Conservation (phyloP, 495 filamentous ascomycete species). For the Neurospora africana region DNA sequence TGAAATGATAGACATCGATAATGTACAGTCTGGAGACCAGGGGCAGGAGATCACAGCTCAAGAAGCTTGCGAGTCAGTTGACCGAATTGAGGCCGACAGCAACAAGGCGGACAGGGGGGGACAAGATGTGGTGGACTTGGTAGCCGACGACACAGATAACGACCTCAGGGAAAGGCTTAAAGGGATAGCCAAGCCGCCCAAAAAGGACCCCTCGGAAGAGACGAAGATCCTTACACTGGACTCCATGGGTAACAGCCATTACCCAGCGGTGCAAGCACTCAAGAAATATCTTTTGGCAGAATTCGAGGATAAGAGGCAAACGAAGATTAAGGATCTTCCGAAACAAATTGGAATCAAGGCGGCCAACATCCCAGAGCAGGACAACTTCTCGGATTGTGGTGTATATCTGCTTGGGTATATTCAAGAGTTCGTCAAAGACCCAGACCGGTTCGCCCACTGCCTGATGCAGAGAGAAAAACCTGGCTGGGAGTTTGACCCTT, state of each 20-base stretch:
- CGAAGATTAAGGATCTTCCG: constrained; percentile 42
- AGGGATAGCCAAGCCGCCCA: constrained; percentile 9
- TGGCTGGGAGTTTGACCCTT: constrained; percentile 27
- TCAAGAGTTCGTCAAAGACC: constrained; percentile 63
- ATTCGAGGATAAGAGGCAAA: constrained; percentile 52
- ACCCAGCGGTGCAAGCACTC: constrained; percentile 49
- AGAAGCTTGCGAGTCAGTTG: neutral
- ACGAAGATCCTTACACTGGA: constrained; percentile 82
- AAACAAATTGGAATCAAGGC: constrained; percentile 56
- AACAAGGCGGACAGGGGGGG: neutral
- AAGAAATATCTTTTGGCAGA: constrained; percentile 71
- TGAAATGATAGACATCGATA: neutral
- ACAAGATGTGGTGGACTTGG: neutral
- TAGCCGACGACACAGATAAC: neutral
- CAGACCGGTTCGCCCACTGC: constrained; percentile 45
- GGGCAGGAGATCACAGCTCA: neutral
- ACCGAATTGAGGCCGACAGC: neutral
- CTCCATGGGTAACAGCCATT: constrained; percentile 58
- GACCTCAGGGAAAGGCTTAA: neutral
- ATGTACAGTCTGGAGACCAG: neutral
- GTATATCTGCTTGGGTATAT: constrained; percentile 76
- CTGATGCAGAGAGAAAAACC: constrained; percentile 22
- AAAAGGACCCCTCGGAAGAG: constrained; percentile 27
- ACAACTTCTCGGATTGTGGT: constrained; percentile 84
- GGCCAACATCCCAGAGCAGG: constrained; percentile 61